Evolutionary conservation across 768 basidiomycete genomes (phyloP).

Genomic region (Thelephora ganbajun): DNA sequence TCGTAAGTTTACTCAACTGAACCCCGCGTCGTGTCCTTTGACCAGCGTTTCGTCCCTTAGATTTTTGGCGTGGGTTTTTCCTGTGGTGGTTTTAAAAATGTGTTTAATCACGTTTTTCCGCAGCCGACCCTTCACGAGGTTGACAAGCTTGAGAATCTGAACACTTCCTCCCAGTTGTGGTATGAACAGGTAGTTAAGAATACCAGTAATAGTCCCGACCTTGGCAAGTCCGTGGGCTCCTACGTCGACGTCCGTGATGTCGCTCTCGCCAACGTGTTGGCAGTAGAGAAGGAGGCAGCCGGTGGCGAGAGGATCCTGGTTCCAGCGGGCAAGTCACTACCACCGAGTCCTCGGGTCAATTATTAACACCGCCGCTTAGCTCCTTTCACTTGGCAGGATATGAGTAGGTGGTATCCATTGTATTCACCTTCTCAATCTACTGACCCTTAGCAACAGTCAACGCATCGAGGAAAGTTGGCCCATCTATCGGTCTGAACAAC

Average conservation of each 20-base stretch:
- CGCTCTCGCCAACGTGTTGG: conserved; percentile 17
- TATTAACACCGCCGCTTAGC: background rate
- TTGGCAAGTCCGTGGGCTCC: background rate
- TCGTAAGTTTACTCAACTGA: conserved; percentile 15
- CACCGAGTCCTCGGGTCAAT: background rate
- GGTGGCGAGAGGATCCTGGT: conserved; percentile 26
- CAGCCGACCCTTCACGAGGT: conserved; percentile 21
- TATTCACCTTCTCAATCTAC: background rate
- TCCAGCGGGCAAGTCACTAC: background rate
- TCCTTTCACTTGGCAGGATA: background rate
- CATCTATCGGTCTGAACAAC: conserved; percentile 1
- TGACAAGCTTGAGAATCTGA: conserved; percentile 20
- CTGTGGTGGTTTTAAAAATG: background rate
- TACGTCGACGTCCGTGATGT: conserved; percentile 25
- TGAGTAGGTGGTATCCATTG: background rate
- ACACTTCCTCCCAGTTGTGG: conserved; percentile 17
- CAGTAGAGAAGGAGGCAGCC: conserved; percentile 18
- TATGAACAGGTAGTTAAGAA: conserved; percentile 12
- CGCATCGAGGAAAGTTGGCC: conserved; percentile 4
- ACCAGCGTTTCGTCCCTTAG: background rate
- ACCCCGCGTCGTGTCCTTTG: background rate
- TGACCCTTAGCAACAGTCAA: conserved; percentile 5
- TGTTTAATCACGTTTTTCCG: conserved; percentile 1
- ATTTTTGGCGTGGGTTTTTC: conserved; percentile 3
- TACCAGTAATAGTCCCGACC: background rate